Evolutionary conservation across 768 basidiomycete genomes (phyloP).

Genomic region (Suillus paluster): DNA sequence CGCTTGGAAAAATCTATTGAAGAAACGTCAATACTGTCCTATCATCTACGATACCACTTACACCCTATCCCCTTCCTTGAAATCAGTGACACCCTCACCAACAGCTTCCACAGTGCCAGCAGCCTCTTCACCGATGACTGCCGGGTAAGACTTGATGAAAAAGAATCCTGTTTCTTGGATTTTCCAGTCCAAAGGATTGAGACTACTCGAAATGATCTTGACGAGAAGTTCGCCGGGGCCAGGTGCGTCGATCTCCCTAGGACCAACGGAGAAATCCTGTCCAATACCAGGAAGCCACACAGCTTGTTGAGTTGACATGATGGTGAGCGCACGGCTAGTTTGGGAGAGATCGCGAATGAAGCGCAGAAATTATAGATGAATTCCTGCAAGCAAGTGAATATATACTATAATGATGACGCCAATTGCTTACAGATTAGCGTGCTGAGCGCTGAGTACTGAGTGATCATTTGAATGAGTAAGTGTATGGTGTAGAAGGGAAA

Average conservation of each 20-base stretch:
- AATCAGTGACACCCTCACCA: constrained; percentile 42
- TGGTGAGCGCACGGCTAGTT: background rate
- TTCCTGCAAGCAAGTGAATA: background rate
- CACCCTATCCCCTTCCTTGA: constrained; percentile 45
- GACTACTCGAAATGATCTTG: constrained; percentile 42
- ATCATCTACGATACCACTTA: constrained; percentile 18
- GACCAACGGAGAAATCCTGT: constrained; percentile 14
- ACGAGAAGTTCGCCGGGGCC: constrained; percentile 48
- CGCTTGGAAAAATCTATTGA: constrained; percentile 18
- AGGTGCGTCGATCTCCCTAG: constrained; percentile 35
- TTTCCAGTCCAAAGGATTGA: constrained; percentile 51
- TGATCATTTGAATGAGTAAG: background rate
- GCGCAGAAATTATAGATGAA: background rate
- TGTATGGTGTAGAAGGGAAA: background rate
- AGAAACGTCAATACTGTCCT: background rate
- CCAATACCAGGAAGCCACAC: constrained; percentile 22
- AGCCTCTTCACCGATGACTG: constrained; percentile 41
- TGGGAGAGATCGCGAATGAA: background rate
- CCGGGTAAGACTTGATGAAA: constrained; percentile 40
- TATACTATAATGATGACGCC: background rate
- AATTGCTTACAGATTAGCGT: background rate
- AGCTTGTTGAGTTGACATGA: constrained; percentile 19
- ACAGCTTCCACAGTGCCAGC: constrained; percentile 44
- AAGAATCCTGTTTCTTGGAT: constrained; percentile 16
- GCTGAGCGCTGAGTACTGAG: background rate